Evolutionary conservation across 176 grass and related monocot species (phyloP).

Genomic region (Ensete glaucum): DNA sequence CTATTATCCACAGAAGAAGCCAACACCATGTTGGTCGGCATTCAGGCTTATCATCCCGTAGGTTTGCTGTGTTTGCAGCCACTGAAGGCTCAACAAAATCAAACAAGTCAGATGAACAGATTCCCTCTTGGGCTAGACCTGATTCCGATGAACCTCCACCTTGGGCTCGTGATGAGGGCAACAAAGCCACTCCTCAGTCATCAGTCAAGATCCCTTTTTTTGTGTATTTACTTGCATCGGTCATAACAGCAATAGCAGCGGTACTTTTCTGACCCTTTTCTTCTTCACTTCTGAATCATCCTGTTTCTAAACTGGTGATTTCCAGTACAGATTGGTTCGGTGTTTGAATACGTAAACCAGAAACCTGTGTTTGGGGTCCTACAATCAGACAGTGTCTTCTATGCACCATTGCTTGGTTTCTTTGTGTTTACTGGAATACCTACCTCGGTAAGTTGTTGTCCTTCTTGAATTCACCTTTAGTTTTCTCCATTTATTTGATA

Average conservation of each 20-base stretch:
- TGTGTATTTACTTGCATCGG: conserved; percentile 77
- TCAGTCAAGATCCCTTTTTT: conserved; percentile 45
- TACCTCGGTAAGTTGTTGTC: conserved; percentile 51
- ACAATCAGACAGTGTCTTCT: conserved; percentile 64
- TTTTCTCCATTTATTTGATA: neutral
- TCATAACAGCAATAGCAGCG: conserved; percentile 78
- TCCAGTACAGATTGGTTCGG: conserved; percentile 67
- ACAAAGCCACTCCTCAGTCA: conserved; percentile 11
- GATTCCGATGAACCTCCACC: conserved; percentile 74
- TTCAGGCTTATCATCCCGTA: neutral
- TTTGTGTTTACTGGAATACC: conserved; percentile 91
- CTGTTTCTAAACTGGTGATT: neutral
- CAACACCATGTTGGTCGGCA: neutral
- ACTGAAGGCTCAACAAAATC: conserved; percentile 47
- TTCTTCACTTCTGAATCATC: neutral
- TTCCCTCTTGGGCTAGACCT: conserved; percentile 64
- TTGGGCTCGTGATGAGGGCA: conserved; percentile 47
- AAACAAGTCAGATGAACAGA: conserved; percentile 56
- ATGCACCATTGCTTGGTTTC: conserved; percentile 82
- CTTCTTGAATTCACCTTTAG: neutral
- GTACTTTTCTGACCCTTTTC: conserved; percentile 27
- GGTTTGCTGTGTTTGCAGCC: conserved; percentile 30
- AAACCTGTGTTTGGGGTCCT: conserved; percentile 74
- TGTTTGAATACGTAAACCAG: conserved; percentile 82
- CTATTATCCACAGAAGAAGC: neutral